Percentiles rank a stretch among this genome's conserved stretches.
Evolutionary conservation across 805 yeast species (phyloP).

Genomic region (Yamadazyma phyllophila): DNA sequence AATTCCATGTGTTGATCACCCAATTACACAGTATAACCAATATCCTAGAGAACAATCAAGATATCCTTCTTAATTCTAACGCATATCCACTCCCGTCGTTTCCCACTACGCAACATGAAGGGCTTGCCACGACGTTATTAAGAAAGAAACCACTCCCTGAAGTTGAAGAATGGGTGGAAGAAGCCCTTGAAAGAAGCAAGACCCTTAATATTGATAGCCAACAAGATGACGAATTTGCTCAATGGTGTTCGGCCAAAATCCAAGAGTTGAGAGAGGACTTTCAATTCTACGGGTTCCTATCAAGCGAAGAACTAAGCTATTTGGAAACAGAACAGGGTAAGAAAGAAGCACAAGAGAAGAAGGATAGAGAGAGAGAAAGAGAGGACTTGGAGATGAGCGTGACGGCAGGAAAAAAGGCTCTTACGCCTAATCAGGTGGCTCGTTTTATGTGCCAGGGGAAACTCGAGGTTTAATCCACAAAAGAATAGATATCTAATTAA

Average conservation of each 20-base stretch:
- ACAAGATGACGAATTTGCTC: conserved; percentile 56
- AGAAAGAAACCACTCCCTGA: conserved; percentile 90
- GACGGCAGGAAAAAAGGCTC: conserved; percentile 24
- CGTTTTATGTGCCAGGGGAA: conserved; percentile 41
- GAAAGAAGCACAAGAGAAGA: conserved; percentile 22
- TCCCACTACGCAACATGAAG: conserved; percentile 82
- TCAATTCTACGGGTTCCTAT: conserved; percentile 60
- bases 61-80: conserved; percentile 60
- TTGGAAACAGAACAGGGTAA: conserved; percentile 33
- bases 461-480: conserved; percentile 10
- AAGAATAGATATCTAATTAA: background rate
- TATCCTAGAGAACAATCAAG: conserved; percentile 61
- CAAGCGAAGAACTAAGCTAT: conserved; percentile 45
- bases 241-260: conserved; percentile 61
- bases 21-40: conserved; percentile 78
- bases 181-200: conserved; percentile 21
- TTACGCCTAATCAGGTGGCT: conserved; percentile 35
- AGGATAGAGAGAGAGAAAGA: conserved; percentile 17
- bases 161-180: conserved; percentile 78
- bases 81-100: conserved; percentile 82
- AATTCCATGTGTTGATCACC: conserved; percentile 76
- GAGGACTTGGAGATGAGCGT: conserved; percentile 25
- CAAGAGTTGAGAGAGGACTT: conserved; percentile 54
- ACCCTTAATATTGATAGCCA: conserved; percentile 15
- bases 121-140: conserved; percentile 75